A percentile compares a stretch with the other conserved stretches of the same genome.
phyloP scores from a whole-genome alignment of 2,329 filamentous ascomycete genomes.

The Cladosporium sphaerospermum region DNA sequence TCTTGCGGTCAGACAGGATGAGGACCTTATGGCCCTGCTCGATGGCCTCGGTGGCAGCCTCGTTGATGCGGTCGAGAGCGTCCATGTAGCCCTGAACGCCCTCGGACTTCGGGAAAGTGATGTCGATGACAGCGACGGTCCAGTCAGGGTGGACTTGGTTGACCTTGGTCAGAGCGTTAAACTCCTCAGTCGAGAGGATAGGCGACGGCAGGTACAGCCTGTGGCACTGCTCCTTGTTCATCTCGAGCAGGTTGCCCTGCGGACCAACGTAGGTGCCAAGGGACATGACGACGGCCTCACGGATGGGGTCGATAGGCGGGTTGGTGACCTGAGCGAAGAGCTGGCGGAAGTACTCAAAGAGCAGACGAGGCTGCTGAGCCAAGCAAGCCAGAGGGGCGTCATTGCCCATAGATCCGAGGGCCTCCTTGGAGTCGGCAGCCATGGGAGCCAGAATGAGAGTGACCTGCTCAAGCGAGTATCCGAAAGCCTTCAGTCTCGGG shows the following conservation, averaged over 20 bases:
- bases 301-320: slow-evolving; percentile 92
- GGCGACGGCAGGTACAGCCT: slow-evolving; percentile 82
- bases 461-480: slow-evolving; percentile 93
- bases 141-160: slow-evolving; percentile 65
- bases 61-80: slow-evolving; percentile 82
- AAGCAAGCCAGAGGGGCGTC: slow-evolving; percentile 89
- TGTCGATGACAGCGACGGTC: slow-evolving; percentile 84
- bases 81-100: slow-evolving; percentile 79
- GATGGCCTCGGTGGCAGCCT: slow-evolving; percentile 76
- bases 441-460: slow-evolving; percentile 87
- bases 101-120: slow-evolving; percentile 84
- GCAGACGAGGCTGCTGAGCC: slow-evolving; percentile 77
- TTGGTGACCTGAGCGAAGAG: slow-evolving; percentile 98
- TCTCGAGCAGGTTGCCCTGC: slow-evolving; percentile 90
- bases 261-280: slow-evolving; percentile 93
- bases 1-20: slow-evolving; percentile 81
- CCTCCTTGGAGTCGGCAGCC: slow-evolving; percentile 96
- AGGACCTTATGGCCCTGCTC: slow-evolving; percentile 78
- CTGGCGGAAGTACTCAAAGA: slow-evolving; percentile 96
- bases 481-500: slow-evolving; percentile 75
- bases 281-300: slow-evolving; percentile 97
- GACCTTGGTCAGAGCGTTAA: slow-evolving; percentile 80
- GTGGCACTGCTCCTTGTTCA: slow-evolving; percentile 83
- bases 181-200: slow-evolving; percentile 81
- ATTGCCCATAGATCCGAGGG: slow-evolving; percentile 95